phyloP scores from a whole-genome alignment of 139 green algal genomes.

The Chlorella vulgaris region DNA sequence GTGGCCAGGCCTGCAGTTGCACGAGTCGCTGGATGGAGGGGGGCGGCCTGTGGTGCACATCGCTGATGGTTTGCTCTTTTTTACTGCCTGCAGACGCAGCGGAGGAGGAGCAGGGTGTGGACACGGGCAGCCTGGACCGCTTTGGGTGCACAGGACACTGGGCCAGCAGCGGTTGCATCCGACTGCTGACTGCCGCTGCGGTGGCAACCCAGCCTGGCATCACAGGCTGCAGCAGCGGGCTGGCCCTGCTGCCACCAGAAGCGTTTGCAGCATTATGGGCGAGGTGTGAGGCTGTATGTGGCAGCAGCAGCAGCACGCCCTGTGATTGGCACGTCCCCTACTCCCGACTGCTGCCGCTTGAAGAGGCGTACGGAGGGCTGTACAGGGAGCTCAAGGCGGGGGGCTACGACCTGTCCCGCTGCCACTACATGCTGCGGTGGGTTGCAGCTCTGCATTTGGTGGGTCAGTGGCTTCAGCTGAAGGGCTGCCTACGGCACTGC shows the following conservation, averaged over 20 bases:
- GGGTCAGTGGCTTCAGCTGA: too few relatives aligned
- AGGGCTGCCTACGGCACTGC: too few relatives aligned
- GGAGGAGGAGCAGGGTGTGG: background rate
- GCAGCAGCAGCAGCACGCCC: background rate
- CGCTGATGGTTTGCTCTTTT: background rate
- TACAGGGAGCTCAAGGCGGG: slow-evolving; percentile 23
- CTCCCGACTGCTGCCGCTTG: background rate
- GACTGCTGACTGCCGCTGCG: slow-evolving; percentile 4
- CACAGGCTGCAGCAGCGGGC: background rate
- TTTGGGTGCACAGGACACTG: slow-evolving; percentile 32
- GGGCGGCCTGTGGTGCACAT: too few relatives aligned
- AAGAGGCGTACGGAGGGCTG: slow-evolving; percentile 28
- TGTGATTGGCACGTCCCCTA: slow-evolving; percentile 21
- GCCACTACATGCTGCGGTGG: slow-evolving; percentile 34
- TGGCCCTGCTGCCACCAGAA: background rate
- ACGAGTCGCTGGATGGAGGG: too few relatives aligned
- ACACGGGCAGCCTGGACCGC: slow-evolving; percentile 25
- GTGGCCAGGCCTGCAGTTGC: too few relatives aligned
- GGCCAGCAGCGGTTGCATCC: slow-evolving; percentile 31
- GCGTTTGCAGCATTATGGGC: slow-evolving; percentile 16
- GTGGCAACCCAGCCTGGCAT: background rate
- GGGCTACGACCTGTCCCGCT: slow-evolving; percentile 1
- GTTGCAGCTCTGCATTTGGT: background rate
- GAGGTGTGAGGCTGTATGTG: background rate
- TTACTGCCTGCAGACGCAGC: slow-evolving; percentile 15